Percentiles rank a stretch among this genome's conserved stretches.
Evolutionary conservation across 129 eudicot genomes (phyloP).

Genomic region (Flaveria bidentis): DNA sequence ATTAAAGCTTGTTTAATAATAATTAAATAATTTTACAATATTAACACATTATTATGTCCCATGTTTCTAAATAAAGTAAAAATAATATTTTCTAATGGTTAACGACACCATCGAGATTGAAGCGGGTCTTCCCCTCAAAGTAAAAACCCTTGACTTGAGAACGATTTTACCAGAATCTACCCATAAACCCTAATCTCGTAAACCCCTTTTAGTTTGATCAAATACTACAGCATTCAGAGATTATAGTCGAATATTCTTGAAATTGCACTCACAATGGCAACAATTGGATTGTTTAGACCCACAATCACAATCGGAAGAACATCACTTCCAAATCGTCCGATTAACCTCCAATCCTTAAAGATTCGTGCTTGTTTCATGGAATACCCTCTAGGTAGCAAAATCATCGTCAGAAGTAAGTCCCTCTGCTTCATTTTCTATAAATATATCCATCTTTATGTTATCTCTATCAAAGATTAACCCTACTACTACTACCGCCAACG

Average conservation of each 20-base stretch:
- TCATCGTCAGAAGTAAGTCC: conserved; percentile 69
- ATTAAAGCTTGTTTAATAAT: no score
- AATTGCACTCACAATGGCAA: conserved; percentile 21
- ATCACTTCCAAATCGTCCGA: conserved; percentile 22
- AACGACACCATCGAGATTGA: no score
- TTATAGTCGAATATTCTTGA: background rate
- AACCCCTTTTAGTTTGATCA: background rate
- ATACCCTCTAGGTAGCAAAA: conserved; percentile 71
- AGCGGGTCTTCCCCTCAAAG: no score
- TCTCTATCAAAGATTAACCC: background rate
- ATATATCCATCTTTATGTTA: background rate
- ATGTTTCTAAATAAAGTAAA: no score
- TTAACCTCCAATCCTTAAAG: conserved; percentile 18
- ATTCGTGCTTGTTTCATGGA: conserved; percentile 41
- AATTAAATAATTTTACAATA: no score
- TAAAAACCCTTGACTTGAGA: no score
- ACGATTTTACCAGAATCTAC: background rate
- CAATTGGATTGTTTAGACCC: conserved; percentile 34
- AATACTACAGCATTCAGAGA: background rate
- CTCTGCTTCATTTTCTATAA: conserved; percentile 3
- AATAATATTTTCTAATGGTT: no score
- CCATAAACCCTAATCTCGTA: background rate
- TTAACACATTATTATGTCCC: no score
- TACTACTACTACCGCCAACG: no score
- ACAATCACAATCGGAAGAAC: conserved; percentile 22